A percentile compares a stretch with the other conserved stretches of the same genome.
These are phyloP conservation scores for Sphaerulina populicola DNA, from an alignment of 2,329 filamentous ascomycete species.

Conservation along the genomic window DNA sequence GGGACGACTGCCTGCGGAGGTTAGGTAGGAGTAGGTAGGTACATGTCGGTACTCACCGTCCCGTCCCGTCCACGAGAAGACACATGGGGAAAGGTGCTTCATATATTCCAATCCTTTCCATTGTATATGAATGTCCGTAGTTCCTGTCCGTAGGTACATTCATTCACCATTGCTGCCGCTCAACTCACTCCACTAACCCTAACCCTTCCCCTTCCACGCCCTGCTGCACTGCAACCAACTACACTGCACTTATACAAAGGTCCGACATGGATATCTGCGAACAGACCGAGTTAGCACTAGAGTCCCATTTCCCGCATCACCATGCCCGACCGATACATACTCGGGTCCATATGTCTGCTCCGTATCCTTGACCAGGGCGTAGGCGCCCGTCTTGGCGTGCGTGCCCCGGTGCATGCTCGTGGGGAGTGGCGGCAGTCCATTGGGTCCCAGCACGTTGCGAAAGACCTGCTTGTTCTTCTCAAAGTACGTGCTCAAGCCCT, in stretches of 20 bases:
- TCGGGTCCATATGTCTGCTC: conserved; percentile 57
- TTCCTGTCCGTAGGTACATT: too few relatives aligned
- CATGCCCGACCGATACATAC: conserved; percentile 28
- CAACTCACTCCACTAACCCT: conserved; percentile 3
- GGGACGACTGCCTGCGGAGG: too few relatives aligned
- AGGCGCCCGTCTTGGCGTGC: conserved; percentile 47
- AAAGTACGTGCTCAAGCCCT: conserved; percentile 64
- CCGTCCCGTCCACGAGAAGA: background rate
- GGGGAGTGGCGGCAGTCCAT: conserved; percentile 80
- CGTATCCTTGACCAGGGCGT: conserved; percentile 62
- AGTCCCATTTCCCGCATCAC: background rate
- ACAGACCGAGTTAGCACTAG: conserved; percentile 17
- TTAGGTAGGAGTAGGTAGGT: too few relatives aligned
- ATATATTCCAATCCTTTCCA: too few relatives aligned
- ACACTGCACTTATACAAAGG: conserved; percentile 29
- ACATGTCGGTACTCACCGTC: too few relatives aligned
- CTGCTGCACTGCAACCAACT: background rate
- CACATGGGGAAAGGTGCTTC: background rate
- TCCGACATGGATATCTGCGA: conserved; percentile 40
- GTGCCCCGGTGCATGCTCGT: conserved; percentile 50
- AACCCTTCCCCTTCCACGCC: background rate
- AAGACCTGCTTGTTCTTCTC: conserved; percentile 52
- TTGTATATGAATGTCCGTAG: background rate
- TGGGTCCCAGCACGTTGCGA: conserved; percentile 57
- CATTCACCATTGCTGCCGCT: too few relatives aligned